phyloP scores from a whole-genome alignment of 2,329 filamentous ascomycete genomes.

The Ambrosiella beaveri region DNA sequence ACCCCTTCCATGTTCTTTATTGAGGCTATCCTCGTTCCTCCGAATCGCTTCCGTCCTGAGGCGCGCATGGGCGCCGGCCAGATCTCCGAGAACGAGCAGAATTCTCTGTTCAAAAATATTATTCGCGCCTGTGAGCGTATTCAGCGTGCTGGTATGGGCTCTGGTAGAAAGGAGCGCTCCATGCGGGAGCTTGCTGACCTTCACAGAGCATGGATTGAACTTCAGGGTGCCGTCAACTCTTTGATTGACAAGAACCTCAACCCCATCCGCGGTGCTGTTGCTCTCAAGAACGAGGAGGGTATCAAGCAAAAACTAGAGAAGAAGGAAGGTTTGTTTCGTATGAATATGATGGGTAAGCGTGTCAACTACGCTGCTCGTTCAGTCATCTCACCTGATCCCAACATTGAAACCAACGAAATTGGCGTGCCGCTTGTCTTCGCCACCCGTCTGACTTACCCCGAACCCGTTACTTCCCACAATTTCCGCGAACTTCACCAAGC shows the following conservation, averaged over 20 bases:
- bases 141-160: conserved; percentile 10
- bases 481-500: conserved; percentile 91
- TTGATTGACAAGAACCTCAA: conserved; percentile 82
- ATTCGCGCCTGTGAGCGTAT: conserved; percentile 50
- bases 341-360: conserved; percentile 99
- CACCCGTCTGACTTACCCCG: conserved; percentile 86
- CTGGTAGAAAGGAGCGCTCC: not conserved
- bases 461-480: conserved; percentile 94
- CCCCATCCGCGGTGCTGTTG: conserved; percentile 60
- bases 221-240: conserved; percentile 86
- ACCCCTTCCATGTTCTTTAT: conserved; percentile 89
- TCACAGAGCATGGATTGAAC: conserved; percentile 61
- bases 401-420: conserved; percentile 98
- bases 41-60: conserved; percentile 80
- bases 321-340: conserved; percentile 94
- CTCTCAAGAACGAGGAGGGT: conserved; percentile 67
- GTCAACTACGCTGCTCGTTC: conserved; percentile 95
- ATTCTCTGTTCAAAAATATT: conserved; percentile 72
- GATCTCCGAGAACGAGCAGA: conserved; percentile 77
- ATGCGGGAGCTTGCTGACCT: conserved; percentile 52
- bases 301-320: conserved; percentile 98
- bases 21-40: conserved; percentile 69
- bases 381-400: conserved; percentile 95
- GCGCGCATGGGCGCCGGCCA: conserved; percentile 64
- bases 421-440: conserved; percentile 97